Base-by-base conservation (phyloP, 495 filamentous ascomycete species). In the Lasiosphaeria ovina region DNA sequence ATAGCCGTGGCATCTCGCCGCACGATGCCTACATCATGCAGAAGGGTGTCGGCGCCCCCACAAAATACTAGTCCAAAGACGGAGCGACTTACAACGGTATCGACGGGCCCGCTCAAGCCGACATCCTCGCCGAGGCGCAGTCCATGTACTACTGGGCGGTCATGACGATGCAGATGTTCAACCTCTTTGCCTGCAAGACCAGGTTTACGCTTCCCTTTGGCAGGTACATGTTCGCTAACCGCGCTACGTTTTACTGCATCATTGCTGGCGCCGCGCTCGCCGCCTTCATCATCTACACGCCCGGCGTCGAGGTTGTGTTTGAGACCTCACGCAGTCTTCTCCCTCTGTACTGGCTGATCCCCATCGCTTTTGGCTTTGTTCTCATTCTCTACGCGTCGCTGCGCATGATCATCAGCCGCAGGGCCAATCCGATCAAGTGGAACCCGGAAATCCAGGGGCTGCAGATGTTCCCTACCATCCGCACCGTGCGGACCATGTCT, bases 71-170 rank as follows among this genome's bases (percentile, higher is more conserved):
- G 58, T 67, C 61, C 24, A 62, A 58, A 7, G 57, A 64, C 48
- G 66, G 64, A 0, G 35, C 60, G 59, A 36, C 64, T 6, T 72
- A 67, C 54, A 69, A 72, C 55, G 69, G 64, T 24, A 64, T 72
- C 51, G 60, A 67, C 52, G 69, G 60, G 4, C 51, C 56, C 3
- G 63, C 64, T 44, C 69, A 72, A 63, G 62, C 53, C 38, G 67
- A 72, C 58, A 72, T 72, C 54, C 55, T 72, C 56, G 69, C 69
- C 45, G 69, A 72, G 57, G 69, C 66, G 4, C 69, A 72, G 54
- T 66, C 62, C 4, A 67, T 72, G 65, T 72, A 69, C 51, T 72
- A 72, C 57, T 72, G 69, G 69, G 60, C 69, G 42, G 61, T 72
- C 55, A 72, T 72, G 69, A 72, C 69, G 16, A 67, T 72, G 66